phyloP scores from a whole-genome alignment of 2,329 filamentous ascomycete species.

The Aspergillus fructus region DNA sequence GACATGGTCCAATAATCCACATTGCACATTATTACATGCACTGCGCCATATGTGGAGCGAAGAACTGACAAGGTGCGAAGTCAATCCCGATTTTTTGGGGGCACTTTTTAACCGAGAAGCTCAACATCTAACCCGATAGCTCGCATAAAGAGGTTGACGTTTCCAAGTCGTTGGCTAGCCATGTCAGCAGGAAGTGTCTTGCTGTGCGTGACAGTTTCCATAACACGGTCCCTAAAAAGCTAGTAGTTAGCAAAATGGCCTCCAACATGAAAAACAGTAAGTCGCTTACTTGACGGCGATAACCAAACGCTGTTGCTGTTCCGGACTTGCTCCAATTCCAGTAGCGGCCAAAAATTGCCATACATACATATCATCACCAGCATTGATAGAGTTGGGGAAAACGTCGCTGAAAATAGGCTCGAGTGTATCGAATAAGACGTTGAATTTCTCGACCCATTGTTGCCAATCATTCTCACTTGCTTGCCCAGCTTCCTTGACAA shows the following conservation, averaged over 20 bases:
- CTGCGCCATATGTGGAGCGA: background rate
- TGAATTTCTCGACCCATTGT: conserved; percentile 82
- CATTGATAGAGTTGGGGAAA: conserved; percentile 88
- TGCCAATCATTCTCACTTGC: conserved; percentile 72
- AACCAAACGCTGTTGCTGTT: conserved; percentile 92
- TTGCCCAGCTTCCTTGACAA: conserved; percentile 78
- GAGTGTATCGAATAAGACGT: conserved; percentile 79
- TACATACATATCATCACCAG: conserved; percentile 90
- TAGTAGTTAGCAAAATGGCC: conserved; percentile 17
- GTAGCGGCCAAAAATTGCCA: conserved; percentile 98
- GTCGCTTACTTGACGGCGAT: conserved; percentile 76
- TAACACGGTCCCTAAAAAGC: conserved; percentile 71
- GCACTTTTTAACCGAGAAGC: conserved; percentile 53
- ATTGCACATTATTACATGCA: background rate
- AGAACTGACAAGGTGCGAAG: background rate
- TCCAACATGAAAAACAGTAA: background rate
- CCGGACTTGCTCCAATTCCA: conserved; percentile 86
- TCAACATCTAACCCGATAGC: conserved; percentile 98
- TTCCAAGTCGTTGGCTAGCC: conserved; percentile 77
- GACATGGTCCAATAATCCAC: background rate
- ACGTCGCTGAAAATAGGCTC: conserved; percentile 81
- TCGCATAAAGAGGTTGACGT: conserved; percentile 98
- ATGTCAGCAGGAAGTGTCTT: conserved; percentile 88
- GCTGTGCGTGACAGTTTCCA: conserved; percentile 86
- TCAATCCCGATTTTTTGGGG: background rate